A percentile compares a stretch with the other conserved stretches of the same genome.
Conservation (phyloP, 1,284 basidiomycete species). For the Cryptococcus amylolentus region DNA sequence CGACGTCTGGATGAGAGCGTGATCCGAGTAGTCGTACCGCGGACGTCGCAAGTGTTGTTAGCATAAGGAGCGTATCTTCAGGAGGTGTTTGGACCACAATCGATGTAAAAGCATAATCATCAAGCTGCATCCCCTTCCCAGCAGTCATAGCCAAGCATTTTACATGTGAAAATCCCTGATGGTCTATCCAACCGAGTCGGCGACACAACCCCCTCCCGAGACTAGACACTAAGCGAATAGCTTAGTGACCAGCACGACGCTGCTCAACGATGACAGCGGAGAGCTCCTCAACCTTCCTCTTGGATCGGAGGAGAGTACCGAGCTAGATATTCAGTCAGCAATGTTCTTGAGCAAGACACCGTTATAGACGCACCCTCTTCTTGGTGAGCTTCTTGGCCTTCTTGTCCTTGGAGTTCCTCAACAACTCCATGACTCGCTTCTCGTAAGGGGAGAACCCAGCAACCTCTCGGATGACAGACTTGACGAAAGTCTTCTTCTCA, state of each 20-base stretch:
- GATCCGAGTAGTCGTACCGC: not conserved
- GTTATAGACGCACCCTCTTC: slow-evolving; percentile 73
- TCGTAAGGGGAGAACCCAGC: slow-evolving; percentile 98
- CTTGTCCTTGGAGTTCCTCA: slow-evolving; percentile 99
- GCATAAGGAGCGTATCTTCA: no score
- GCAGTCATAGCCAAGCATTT: not conserved
- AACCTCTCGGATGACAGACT: slow-evolving; percentile 87
- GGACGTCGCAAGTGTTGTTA: no score
- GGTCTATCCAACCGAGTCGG: not conserved
- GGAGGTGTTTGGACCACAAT: no score
- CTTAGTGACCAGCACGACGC: slow-evolving; percentile 51
- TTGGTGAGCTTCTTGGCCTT: slow-evolving; percentile 97
- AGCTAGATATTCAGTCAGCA: slow-evolving; percentile 57
- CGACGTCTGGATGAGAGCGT: slow-evolving; percentile 29
- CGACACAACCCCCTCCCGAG: not conserved
- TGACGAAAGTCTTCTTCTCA: slow-evolving; percentile 81
- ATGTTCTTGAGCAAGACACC: not conserved
- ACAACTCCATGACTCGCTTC: slow-evolving; percentile 95
- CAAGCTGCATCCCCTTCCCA: slow-evolving; percentile 2
- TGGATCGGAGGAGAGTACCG: slow-evolving; percentile 91
- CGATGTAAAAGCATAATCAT: slow-evolving; percentile 1
- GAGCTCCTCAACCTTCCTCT: slow-evolving; percentile 96
- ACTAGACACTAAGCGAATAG: slow-evolving; percentile 8
- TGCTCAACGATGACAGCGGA: slow-evolving; percentile 73
- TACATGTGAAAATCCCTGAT: slow-evolving; percentile 3